phyloP scores from a whole-genome alignment of 805 yeast species.

The Candida quercuum region DNA sequence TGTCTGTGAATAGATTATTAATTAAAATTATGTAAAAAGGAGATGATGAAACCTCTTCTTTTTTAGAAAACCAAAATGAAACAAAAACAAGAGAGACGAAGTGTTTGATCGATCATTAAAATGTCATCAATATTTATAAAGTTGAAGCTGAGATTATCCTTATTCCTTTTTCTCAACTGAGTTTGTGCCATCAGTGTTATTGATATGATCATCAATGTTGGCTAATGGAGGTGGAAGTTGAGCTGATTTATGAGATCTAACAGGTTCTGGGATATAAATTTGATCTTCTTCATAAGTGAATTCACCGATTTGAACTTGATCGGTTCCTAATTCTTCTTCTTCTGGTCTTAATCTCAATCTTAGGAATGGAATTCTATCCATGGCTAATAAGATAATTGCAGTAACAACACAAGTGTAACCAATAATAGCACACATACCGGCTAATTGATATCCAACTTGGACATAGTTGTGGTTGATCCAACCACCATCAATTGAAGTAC shows the following conservation, averaged over 20 bases:
- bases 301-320: constrained; percentile 87
- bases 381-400: constrained; percentile 53
- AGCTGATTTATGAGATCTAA: constrained; percentile 48
- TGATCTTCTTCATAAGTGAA: constrained; percentile 65
- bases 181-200: constrained; percentile 23
- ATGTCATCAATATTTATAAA: too few relatives aligned
- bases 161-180: constrained; percentile 10
- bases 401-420: constrained; percentile 76
- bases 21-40: too few relatives aligned
- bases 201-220: constrained; percentile 30
- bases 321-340: constrained; percentile 85
- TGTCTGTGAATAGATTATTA: too few relatives aligned
- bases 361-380: constrained; percentile 77
- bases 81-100: too few relatives aligned
- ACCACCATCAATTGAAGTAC: constrained; percentile 71
- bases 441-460: constrained; percentile 86
- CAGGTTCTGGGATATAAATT: constrained; percentile 71
- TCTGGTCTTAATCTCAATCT: constrained; percentile 80
- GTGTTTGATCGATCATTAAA: too few relatives aligned
- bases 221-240: constrained; percentile 23
- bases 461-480: constrained; percentile 80
- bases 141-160: too few relatives aligned
- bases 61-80: too few relatives aligned
- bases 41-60: too few relatives aligned
- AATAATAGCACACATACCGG: constrained; percentile 66